Evolutionary conservation across 129 eudicot species (phyloP).

Genomic region (Solidago caesia): DNA sequence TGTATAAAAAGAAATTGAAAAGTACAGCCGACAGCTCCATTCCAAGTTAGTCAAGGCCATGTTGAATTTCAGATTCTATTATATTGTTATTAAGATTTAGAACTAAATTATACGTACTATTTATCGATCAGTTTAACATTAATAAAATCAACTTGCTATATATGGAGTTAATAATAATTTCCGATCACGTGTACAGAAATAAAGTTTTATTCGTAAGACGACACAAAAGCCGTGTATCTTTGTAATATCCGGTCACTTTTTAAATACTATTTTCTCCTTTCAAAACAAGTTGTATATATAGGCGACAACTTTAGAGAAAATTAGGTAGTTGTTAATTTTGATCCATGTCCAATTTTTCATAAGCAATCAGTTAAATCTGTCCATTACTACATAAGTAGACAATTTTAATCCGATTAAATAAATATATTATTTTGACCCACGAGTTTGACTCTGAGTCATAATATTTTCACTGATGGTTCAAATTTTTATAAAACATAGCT

Average conservation of each 20-base stretch:
- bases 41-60: constrained; percentile 42
- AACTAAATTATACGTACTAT: neutral
- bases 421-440: too few species aligned
- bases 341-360: too few species aligned
- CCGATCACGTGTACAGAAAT: constrained; percentile 32
- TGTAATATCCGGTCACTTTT: neutral
- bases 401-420: too few species aligned
- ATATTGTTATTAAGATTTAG: constrained; percentile 7
- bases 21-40: constrained; percentile 40
- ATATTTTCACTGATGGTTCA: too few species aligned
- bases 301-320: too few species aligned
- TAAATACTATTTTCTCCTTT: neutral
- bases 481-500: too few species aligned
- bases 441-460: too few species aligned
- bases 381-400: too few species aligned
- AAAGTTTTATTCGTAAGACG: constrained; percentile 19
- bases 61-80: constrained; percentile 31
- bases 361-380: too few species aligned
- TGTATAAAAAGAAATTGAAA: neutral
- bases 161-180: neutral
- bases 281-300: neutral
- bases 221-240: neutral
- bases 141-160: constrained; percentile 31
- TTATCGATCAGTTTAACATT: neutral
- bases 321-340: too few species aligned